Base-by-base conservation (phyloP, 2,329 filamentous ascomycete species). In the Juglanconis oblonga region DNA sequence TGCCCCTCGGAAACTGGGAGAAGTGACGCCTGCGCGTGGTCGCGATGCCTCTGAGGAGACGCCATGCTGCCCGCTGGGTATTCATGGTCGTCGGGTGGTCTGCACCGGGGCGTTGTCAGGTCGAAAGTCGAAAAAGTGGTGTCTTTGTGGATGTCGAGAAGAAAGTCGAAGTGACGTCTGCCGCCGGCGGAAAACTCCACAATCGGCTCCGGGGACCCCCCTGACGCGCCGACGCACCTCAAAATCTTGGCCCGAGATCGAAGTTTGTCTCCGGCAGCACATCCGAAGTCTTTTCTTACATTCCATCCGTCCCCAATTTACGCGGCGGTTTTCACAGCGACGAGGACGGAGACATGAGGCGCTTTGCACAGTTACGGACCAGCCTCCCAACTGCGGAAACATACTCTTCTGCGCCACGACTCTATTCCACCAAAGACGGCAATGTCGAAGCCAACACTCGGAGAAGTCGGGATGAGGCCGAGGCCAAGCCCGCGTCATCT, bases 11-110 rank as follows among this genome's bases (percentile, higher is more conserved):
- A 64, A 79, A 77, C 31, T 72, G 70, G 6, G 77, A 77, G 66
- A 84, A 80, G 33, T 69, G 66, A 55, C 80, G 76, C 57, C 69
- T 69, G 66, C 74, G 70, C 24, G 69, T 69, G 47, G 66, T 62
- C 48, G 74, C 67, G 33, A 76, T 62, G n/a, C 68, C 70, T 61
- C 71, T 67, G n/a, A 77, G 63, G 4, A 76, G 67, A 44, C 70
- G 69, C 66, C 70, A 70, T 36, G 74, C 58, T 29, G 72, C 64
- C 51, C 70, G 66, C 65, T 72, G 74, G 44, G 65, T 71, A 33
- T 72, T 75, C 77, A 79, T 78, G 33, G 40, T 65, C 35, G 31
- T 35, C 47, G 32, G 48, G 50, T 31, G 53, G 14, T 36, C 24
- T 24, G 24, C 24, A 24, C 24, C 24, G 24, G 36, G 36, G 7